Conservation (phyloP, 192 early-diverging fungal species). For the Rhizophagus prolifer region DNA sequence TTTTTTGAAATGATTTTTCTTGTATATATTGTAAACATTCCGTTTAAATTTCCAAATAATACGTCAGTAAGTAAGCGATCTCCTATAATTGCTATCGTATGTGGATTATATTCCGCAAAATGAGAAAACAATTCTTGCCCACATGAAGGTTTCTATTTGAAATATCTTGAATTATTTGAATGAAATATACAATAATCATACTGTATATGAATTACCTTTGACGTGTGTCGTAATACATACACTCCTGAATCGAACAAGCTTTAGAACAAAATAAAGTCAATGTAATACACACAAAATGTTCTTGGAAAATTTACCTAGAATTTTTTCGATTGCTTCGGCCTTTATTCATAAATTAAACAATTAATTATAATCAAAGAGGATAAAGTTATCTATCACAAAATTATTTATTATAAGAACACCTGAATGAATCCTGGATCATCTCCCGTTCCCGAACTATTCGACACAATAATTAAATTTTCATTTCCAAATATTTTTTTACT, state of each 20-base stretch:
- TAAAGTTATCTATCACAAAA: not conserved
- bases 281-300: not conserved
- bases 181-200: not conserved
- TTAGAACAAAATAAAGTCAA: conserved; percentile 1
- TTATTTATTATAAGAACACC: conserved; percentile 29
- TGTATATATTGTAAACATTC: conserved; percentile 71
- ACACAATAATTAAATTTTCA: conserved; percentile 75
- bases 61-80: conserved; percentile 88
- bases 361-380: conserved; percentile 27
- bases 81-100: conserved; percentile 74
- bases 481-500: conserved; percentile 64
- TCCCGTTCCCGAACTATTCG: conserved; percentile 85
- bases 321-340: conserved; percentile 46
- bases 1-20: conserved; percentile 64
- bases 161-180: not conserved
- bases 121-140: conserved; percentile 56
- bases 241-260: conserved; percentile 41
- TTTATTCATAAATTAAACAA: conserved; percentile 12
- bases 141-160: conserved; percentile 74
- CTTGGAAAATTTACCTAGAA: conserved; percentile 37
- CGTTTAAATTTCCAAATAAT: conserved; percentile 75
- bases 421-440: conserved; percentile 63
- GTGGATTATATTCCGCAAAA: conserved; percentile 43
- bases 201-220: conserved; percentile 29
- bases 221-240: conserved; percentile 55